Evolutionary conservation across 495 filamentous ascomycete genomes (phyloP).

Genomic region (Hypoxylon fuscum): DNA sequence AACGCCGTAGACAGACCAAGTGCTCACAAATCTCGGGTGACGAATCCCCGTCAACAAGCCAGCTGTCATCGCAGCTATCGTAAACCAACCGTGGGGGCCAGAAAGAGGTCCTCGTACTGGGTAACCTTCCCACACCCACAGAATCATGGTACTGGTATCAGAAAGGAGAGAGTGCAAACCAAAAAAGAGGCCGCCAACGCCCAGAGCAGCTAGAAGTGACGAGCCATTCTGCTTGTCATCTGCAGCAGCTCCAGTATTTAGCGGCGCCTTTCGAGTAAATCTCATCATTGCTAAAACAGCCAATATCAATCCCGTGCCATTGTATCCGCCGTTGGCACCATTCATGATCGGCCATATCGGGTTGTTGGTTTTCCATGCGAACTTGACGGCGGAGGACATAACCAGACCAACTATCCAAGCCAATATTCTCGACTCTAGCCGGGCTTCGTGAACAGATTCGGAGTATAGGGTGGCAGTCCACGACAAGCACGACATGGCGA

Average conservation of each 20-base stretch:
- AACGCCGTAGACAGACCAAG: conserved; percentile 83
- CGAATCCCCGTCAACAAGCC: conserved; percentile 84
- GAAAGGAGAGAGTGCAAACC: conserved; percentile 93
- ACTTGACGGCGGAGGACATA: conserved; percentile 88
- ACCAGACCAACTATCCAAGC: conserved; percentile 86
- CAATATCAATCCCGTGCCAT: conserved; percentile 80
- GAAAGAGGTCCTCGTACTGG: conserved; percentile 90
- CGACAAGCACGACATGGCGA: conserved; percentile 78
- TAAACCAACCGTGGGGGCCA: conserved; percentile 85
- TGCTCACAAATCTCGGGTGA: conserved; percentile 71
- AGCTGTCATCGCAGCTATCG: conserved; percentile 83
- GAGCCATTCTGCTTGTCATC: conserved; percentile 66
- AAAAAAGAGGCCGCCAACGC: conserved; percentile 86
- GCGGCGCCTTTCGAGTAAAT: conserved; percentile 67
- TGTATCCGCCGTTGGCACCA: conserved; percentile 88
- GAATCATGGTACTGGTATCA: conserved; percentile 98
- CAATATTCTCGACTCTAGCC: conserved; percentile 81
- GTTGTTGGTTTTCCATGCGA: conserved; percentile 95
- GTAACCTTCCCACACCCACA: conserved; percentile 99
- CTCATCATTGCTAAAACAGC: conserved; percentile 77
- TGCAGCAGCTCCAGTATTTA: conserved; percentile 58
- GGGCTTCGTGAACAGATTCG: conserved; percentile 74
- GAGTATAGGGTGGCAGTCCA: conserved; percentile 84
- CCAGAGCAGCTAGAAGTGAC: conserved; percentile 73
- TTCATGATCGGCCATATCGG: conserved; percentile 97